Base-by-base conservation (phyloP, 257 asterid genomes). In the Solanum rostratum region DNA sequence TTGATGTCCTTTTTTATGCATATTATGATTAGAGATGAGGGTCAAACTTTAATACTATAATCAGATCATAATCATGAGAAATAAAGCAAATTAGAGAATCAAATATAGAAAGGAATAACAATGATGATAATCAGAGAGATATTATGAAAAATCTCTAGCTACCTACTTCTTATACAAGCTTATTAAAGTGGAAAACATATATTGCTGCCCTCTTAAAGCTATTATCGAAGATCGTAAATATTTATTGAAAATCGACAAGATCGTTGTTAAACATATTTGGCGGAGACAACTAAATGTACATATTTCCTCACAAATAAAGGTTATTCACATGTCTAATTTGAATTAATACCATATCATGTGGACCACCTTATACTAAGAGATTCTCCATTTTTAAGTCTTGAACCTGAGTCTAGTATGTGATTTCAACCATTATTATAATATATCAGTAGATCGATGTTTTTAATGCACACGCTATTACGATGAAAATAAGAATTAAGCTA, bases 1-100 rank as follows among this genome's bases (percentile, higher is more conserved):
- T 69, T 54, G 52, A 80, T 81, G 85, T 84, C 69, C 83, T 68
- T 85, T 84, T 60, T 84, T 83, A 19, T 29, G 41, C 45, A 29
- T 65, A 84, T 60, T 57, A 62, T 79, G 63, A 82, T 57, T 82
- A 82, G 63, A 62, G 63, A 2, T 46, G 57, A 37, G 33, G 69
- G 80, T 49, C 80, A 66, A 83, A 46, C 80, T 83, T 52, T 83
- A 65, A 20, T 83, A 33, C 39, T 33, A 16, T 46, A 46, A 43
- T 45, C 65, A 49, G 24, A 63, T 83, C 20, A 83, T 81, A 63
- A 81, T 83, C 52, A 19, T 24, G 29, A 63, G 1, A 49, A 19
- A 15, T 16, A 59, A 27, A 55, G 55, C 24, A 45, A 59, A 20
- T 19, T 33, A 13, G 8, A 20, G 54, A 55, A 80, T 80, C 70